Evolutionary conservation across 768 basidiomycete genomes (phyloP).

Genomic region (Suillus alpinus): DNA sequence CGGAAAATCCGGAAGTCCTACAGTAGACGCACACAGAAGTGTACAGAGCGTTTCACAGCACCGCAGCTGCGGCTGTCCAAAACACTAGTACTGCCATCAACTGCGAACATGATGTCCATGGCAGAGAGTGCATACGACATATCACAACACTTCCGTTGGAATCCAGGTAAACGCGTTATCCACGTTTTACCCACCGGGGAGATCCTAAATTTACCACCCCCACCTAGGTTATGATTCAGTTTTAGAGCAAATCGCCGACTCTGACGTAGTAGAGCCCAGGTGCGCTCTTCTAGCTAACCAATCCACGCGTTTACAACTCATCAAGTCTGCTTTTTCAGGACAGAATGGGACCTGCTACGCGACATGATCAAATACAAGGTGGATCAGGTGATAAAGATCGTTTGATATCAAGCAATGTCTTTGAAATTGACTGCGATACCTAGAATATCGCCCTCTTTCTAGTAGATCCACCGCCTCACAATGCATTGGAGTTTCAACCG

Average conservation of each 20-base stretch:
- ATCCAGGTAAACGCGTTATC: slow-evolving; percentile 39
- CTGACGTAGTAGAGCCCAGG: slow-evolving; percentile 62
- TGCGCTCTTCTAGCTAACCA: slow-evolving; percentile 4
- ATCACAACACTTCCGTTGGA: slow-evolving; percentile 45
- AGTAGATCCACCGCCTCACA: slow-evolving; percentile 30
- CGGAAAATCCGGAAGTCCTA: neutral
- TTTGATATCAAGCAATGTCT: neutral
- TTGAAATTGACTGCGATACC: neutral
- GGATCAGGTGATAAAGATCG: slow-evolving; percentile 45
- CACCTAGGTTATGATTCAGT: slow-evolving; percentile 53
- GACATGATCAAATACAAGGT: slow-evolving; percentile 73
- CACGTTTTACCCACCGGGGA: neutral
- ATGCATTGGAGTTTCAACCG: slow-evolving; percentile 27
- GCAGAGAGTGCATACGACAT: slow-evolving; percentile 9
- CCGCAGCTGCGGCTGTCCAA: neutral
- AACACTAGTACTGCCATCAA: neutral
- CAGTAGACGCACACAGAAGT: neutral
- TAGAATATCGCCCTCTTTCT: slow-evolving; percentile 55
- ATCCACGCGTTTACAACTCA: slow-evolving; percentile 13
- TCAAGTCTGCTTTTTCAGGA: slow-evolving; percentile 34
- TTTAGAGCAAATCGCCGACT: slow-evolving; percentile 60
- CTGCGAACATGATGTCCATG: slow-evolving; percentile 18
- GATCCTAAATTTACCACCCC: slow-evolving; percentile 7
- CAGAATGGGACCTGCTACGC: slow-evolving; percentile 69
- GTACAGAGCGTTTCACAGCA: neutral